A percentile compares a stretch with the other conserved stretches of the same genome.
Conservation (phyloP, 139 green algal genomes). For the Tetraselmis chui region DNA sequence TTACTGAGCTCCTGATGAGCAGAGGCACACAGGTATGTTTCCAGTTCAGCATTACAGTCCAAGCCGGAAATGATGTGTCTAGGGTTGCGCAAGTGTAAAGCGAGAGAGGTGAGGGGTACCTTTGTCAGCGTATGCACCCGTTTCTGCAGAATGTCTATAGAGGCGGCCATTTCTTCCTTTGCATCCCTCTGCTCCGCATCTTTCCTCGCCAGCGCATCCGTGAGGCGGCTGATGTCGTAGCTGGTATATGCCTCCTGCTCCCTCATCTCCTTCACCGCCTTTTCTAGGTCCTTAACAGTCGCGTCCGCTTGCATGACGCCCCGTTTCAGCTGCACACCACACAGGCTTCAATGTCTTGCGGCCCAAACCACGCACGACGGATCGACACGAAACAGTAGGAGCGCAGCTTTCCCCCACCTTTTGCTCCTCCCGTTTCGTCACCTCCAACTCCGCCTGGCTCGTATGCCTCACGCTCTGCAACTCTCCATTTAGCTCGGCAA, state of each 20-base stretch:
- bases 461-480: too few relatives aligned
- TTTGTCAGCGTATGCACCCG: not conserved
- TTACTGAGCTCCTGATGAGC: not conserved
- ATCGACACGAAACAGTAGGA: too few relatives aligned
- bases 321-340: not conserved
- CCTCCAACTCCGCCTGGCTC: not conserved
- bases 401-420: too few relatives aligned
- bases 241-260: not conserved
- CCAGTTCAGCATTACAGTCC: too few relatives aligned
- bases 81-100: too few relatives aligned
- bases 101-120: too few relatives aligned
- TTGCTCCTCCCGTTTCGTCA: not conserved
- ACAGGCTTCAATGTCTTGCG: too few relatives aligned
- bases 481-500: not conserved
- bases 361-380: too few relatives aligned
- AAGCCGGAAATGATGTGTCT: too few relatives aligned
- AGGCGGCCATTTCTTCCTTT: not conserved
- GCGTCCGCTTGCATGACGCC: not conserved
- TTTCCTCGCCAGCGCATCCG: not conserved
- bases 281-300: not conserved
- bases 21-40: too few relatives aligned
- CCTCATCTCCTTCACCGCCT: not conserved
- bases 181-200: not conserved
- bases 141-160: not conserved
- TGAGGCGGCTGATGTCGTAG: not conserved